These are phyloP conservation scores for Venturia asperata DNA, from an alignment of 2,329 filamentous ascomycete genomes.

Conservation along the genomic window DNA sequence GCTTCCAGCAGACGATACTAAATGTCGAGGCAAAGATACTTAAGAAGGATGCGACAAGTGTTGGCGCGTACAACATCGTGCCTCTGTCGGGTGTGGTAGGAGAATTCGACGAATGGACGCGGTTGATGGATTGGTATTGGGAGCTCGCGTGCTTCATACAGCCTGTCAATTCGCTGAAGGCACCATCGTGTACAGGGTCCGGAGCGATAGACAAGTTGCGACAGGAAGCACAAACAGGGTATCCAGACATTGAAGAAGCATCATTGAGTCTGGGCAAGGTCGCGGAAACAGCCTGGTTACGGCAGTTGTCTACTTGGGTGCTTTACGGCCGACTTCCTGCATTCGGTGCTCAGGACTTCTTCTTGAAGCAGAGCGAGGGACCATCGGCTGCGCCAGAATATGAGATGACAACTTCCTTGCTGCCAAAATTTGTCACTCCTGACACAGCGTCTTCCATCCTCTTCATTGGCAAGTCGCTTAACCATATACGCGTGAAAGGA, in stretches of 20 bases:
- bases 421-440: constrained; percentile 73
- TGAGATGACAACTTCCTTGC: constrained; percentile 42
- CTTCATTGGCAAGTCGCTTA: constrained; percentile 83
- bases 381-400: constrained; percentile 36
- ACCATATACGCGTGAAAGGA: constrained; percentile 58
- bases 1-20: constrained; percentile 77
- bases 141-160: constrained; percentile 63
- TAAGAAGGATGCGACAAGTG: constrained; percentile 65
- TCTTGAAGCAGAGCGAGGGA: constrained; percentile 46
- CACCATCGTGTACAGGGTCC: constrained; percentile 55
- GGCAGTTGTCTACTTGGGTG: constrained; percentile 84
- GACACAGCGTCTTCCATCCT: constrained; percentile 74
- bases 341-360: constrained; percentile 78
- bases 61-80: constrained; percentile 90
- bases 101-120: constrained; percentile 81
- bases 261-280: constrained; percentile 64
- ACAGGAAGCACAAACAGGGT: constrained; percentile 75
- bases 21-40: constrained; percentile 77
- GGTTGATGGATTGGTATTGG: constrained; percentile 81
- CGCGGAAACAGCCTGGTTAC: constrained; percentile 85
- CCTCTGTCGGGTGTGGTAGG: constrained; percentile 77
- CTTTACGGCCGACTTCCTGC: constrained; percentile 77
- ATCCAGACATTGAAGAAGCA: constrained; percentile 73
- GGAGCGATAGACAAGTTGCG: constrained; percentile 70
- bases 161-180: constrained; percentile 27